Percentiles rank a stretch among this genome's conserved stretches.
phyloP scores from a whole-genome alignment of 2,329 filamentous ascomycete species.

The Metarhizium sp. region DNA sequence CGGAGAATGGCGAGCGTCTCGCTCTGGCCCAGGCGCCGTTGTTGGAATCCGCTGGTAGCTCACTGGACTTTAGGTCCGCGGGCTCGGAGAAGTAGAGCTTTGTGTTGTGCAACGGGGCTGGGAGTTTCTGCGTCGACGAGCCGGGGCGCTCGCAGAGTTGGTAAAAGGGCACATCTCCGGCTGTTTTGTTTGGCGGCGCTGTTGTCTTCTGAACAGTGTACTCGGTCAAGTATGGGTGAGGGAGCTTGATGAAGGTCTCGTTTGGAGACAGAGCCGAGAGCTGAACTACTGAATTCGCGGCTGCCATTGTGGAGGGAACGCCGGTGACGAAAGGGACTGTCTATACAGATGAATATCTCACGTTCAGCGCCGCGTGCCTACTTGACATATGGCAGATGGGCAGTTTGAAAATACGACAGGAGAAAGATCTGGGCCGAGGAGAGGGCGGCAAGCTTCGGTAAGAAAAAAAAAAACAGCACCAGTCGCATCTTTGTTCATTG shows the following conservation, averaged over 20 bases:
- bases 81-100: constrained; percentile 36
- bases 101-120: constrained; percentile 22
- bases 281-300: constrained; percentile 10
- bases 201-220: constrained; percentile 29
- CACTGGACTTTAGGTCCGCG: constrained; percentile 36
- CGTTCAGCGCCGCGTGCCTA: too few relatives aligned
- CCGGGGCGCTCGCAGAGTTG: constrained; percentile 23
- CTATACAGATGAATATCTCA: too few relatives aligned
- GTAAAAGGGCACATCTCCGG: constrained; percentile 19
- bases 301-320: constrained; percentile 11
- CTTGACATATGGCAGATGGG: too few relatives aligned
- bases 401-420: too few relatives aligned
- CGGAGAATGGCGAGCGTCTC: constrained; percentile 39
- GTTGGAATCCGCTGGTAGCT: constrained; percentile 39
- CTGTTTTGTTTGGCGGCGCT: constrained; percentile 10
- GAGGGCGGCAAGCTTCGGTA: too few relatives aligned
- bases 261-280: constrained; percentile 19
- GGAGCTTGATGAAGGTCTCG: constrained; percentile 36
- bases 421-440: too few relatives aligned
- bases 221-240: constrained; percentile 38
- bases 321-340: neutral
- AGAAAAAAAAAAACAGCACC: too few relatives aligned
- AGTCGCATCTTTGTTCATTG: too few relatives aligned
- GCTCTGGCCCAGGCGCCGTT: constrained; percentile 49
- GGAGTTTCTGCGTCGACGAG: constrained; percentile 16